phyloP scores from a whole-genome alignment of 768 basidiomycete genomes.

The Gymnopilus dilepis region DNA sequence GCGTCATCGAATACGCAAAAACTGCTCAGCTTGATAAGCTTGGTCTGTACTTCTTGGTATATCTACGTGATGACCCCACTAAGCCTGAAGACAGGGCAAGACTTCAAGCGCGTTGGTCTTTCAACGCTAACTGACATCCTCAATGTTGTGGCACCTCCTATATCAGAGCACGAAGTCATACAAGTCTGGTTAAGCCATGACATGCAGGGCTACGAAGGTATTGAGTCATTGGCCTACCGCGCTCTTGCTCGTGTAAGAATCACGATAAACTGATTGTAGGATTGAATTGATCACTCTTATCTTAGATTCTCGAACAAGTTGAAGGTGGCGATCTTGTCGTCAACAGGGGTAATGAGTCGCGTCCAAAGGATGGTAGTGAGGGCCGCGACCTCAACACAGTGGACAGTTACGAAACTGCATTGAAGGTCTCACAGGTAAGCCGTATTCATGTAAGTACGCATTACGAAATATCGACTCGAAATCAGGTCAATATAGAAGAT shows the following conservation, averaged over 20 bases:
- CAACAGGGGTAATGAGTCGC: slow-evolving; percentile 80
- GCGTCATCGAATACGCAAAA: slow-evolving; percentile 87
- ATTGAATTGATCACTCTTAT: slow-evolving; percentile 3
- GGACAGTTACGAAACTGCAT: slow-evolving; percentile 82
- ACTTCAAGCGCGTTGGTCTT: slow-evolving; percentile 86
- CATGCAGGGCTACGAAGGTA: slow-evolving; percentile 95
- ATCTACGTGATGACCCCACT: neutral
- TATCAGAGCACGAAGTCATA: slow-evolving; percentile 97
- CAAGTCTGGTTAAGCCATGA: slow-evolving; percentile 96
- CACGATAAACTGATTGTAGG: neutral
- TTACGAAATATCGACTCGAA: neutral
- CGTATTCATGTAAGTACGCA: slow-evolving; percentile 12
- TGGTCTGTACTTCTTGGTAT: slow-evolving; percentile 51
- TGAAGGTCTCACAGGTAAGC: slow-evolving; percentile 81
- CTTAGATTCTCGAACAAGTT: slow-evolving; percentile 91
- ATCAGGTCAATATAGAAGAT: slow-evolving; percentile 78
- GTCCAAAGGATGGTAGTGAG: slow-evolving; percentile 62
- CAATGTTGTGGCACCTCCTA: slow-evolving; percentile 97
- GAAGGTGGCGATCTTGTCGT: slow-evolving; percentile 91
- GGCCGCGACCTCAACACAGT: slow-evolving; percentile 79
- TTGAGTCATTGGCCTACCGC: slow-evolving; percentile 92
- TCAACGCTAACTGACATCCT: slow-evolving; percentile 91
- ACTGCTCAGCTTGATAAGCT: slow-evolving; percentile 89
- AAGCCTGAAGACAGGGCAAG: slow-evolving; percentile 64
- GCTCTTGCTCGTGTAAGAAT: slow-evolving; percentile 75